Percentiles rank a stretch among this genome's conserved stretches.
These are phyloP conservation scores for Blumeriella jaapii DNA, from an alignment of 2,329 filamentous ascomycete species.

Conservation along the genomic window DNA sequence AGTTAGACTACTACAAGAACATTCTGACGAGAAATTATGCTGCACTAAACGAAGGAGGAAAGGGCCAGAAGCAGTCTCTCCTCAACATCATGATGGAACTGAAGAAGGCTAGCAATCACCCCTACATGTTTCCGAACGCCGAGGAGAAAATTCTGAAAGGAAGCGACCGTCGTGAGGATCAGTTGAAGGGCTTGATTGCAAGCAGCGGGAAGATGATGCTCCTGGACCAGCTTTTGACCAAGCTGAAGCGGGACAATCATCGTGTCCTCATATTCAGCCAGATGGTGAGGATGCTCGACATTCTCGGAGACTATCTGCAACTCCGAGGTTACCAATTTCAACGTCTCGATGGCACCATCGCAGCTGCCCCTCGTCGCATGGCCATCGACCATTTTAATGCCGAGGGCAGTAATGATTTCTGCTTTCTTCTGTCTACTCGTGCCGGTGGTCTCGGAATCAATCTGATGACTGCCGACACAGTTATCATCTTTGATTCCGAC, in stretches of 20 bases:
- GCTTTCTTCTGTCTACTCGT: conserved; percentile 87
- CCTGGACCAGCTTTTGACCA: conserved; percentile 85
- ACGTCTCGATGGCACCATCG: conserved; percentile 87
- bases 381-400: conserved; percentile 98
- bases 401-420: conserved; percentile 91
- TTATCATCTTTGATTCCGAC: conserved; percentile 94
- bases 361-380: conserved; percentile 74
- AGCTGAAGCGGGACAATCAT: conserved; percentile 86
- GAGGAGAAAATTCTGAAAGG: conserved; percentile 81
- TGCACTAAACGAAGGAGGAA: conserved; percentile 80
- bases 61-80: conserved; percentile 85
- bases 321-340: conserved; percentile 93
- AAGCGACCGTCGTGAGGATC: conserved; percentile 73
- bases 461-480: conserved; percentile 95
- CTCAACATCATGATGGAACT: conserved; percentile 99
- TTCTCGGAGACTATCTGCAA: conserved; percentile 86
- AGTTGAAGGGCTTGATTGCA: conserved; percentile 84
- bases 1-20: conserved; percentile 98
- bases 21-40: conserved; percentile 95
- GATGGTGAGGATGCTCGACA: conserved; percentile 98
- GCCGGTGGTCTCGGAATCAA: conserved; percentile 98
- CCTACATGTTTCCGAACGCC: conserved; percentile 92
- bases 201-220: conserved; percentile 99
- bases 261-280: conserved; percentile 97
- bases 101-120: conserved; percentile 98